Base-by-base conservation (phyloP, 371 early-diverging fungal genomes). In the Rhizopus stolonifer region DNA sequence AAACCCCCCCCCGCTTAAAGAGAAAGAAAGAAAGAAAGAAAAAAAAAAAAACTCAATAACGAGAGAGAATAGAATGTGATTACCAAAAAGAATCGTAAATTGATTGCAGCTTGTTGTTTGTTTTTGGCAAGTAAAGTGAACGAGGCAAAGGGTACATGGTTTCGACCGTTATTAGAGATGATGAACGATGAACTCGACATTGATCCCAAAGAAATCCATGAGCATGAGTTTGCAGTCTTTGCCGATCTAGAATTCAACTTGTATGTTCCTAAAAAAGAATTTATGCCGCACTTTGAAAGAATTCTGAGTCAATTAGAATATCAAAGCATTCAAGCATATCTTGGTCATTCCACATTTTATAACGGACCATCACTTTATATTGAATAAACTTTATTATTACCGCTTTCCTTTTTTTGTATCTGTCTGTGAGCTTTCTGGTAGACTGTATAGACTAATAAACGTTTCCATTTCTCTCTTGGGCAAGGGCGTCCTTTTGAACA, bases 231-330 rank as follows among this genome's bases (percentile, higher is more conserved):
- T 68, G 58, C 80, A 26, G 88, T 91, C 1, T 95, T 90, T 80
- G 80, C 89, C 0, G 72, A 84, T 39, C 80, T 95, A 31, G 90
- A 92, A 24, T 95, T 94, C 60, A 82, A 79, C 17, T 70, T 95
- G 13, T 92, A 87, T 69, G 63, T 93, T 15, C 90, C 95, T 4
- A 60, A 67, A 22, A 69, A 73, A 53, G 93, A 94, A 58, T 83
- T 92, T 32, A 75, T 89, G 74, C 94, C 95, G 2, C 96, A 95
- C 64, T 81, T 94, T 60, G 83, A 90, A 50, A 81, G 91, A 43
- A 87, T 93, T 56, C 77, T 86, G 42, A 48, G 38, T 17, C 52
- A 52, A 36, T 47, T 61, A 62, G 77, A 79, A 38, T 67, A 74
- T 39, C 56, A 72, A 50, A 80, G 78, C 46, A 73, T 77, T 2